phyloP scores from a whole-genome alignment of 768 basidiomycete species.

The Mycena rosella region DNA sequence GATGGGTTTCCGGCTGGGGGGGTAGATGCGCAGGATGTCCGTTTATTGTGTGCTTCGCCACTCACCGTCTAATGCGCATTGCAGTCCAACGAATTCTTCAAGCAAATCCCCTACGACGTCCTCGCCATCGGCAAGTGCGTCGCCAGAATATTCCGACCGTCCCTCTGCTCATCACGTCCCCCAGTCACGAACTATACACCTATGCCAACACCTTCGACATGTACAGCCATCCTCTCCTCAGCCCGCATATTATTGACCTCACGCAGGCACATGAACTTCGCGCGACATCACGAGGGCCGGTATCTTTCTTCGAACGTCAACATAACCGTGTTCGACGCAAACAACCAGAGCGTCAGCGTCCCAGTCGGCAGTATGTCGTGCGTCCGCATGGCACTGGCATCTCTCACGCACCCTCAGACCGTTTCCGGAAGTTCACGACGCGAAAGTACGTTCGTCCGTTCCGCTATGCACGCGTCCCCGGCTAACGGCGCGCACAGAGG shows the following conservation, averaged over 20 bases:
- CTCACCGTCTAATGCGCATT: conserved; percentile 3
- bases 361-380: conserved; percentile 50
- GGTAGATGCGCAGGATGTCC: conserved; percentile 79
- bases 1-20: conserved; percentile 81
- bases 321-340: conserved; percentile 72
- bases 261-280: conserved; percentile 73
- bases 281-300: conserved; percentile 72
- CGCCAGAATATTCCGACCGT: background rate
- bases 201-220: conserved; percentile 78
- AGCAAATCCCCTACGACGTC: conserved; percentile 82
- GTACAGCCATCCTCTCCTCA: conserved; percentile 46
- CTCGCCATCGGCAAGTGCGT: conserved; percentile 88
- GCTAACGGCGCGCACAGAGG: conserved; percentile 53
- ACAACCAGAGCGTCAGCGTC: conserved; percentile 51
- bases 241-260: background rate
- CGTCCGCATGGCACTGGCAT: background rate
- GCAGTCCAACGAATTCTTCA: conserved; percentile 82
- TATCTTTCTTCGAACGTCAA: conserved; percentile 91
- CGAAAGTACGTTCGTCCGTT: conserved; percentile 62
- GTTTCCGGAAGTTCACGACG: conserved; percentile 82
- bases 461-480: background rate
- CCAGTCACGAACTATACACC: conserved; percentile 85
- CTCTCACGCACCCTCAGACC: conserved; percentile 41
- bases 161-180: background rate
- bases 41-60: conserved; percentile 25